Conservation (phyloP, 2,329 filamentous ascomycete genomes). For the Aspergillus pseudoviridinutans region DNA sequence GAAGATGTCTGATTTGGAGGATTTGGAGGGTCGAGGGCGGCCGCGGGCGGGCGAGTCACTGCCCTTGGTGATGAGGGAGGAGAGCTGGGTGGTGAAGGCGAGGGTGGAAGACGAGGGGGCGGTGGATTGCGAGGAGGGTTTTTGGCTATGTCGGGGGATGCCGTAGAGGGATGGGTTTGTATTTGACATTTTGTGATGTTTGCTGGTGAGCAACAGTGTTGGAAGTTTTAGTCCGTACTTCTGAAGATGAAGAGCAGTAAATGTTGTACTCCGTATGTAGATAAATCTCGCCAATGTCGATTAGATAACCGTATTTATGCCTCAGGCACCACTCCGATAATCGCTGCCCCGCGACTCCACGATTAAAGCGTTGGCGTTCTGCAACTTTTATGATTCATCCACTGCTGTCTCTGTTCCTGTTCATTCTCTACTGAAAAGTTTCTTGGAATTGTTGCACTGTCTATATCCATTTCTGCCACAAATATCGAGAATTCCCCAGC, state of each 20-base stretch:
- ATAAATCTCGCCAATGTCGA: neutral
- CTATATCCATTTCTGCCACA: neutral
- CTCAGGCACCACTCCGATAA: neutral
- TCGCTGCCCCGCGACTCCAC: neutral
- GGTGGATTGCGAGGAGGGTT: slow-evolving; percentile 52
- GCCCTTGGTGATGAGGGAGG: slow-evolving; percentile 67
- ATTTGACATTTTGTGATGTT: neutral
- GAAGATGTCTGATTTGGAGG: slow-evolving; percentile 66
- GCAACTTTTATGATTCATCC: neutral
- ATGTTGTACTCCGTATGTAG: neutral
- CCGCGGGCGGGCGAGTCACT: slow-evolving; percentile 39
- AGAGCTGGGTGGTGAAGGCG: slow-evolving; percentile 84
- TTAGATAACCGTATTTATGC: neutral
- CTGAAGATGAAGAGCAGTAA: neutral
- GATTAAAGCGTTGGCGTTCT: neutral
- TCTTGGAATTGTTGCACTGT: neutral
- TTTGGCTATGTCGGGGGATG: slow-evolving; percentile 55
- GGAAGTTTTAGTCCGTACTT: no score
- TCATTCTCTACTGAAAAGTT: neutral
- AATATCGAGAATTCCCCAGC: neutral
- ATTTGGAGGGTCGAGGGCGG: slow-evolving; percentile 41
- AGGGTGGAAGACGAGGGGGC: slow-evolving; percentile 66
- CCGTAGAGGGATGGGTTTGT: slow-evolving; percentile 62
- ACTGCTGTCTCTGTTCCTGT: neutral
- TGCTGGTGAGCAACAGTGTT: neutral